Base-by-base conservation (phyloP, 2,329 filamentous ascomycete genomes). In the Coniochaeta sp. region DNA sequence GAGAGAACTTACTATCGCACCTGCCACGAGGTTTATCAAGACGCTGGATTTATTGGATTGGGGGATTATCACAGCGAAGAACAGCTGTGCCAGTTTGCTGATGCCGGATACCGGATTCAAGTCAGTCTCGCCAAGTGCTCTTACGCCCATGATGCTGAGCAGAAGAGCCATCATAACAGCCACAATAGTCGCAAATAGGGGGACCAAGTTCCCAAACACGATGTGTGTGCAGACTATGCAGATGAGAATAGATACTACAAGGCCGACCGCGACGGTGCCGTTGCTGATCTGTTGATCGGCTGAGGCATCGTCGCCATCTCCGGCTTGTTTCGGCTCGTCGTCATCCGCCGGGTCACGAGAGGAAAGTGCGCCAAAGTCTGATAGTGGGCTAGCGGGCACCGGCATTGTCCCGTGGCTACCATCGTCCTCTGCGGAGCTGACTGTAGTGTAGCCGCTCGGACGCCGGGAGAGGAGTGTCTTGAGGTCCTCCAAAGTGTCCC, bases 71-170 rank as follows among this genome's bases (percentile, higher is more conserved):
- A 96, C 77, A 2, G 95, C 95, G 73, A 99, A 98, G 70, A 98
- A 89, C 2, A 99, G 84, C 73, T 99, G 95, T 0, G 95, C 96
- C 3, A 99, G 82, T 77, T 99, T 99, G 71, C 89, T 93, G 73
- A 98, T 99, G 36, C 95, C 95, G 1, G 91, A 96, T 2, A 98
- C 95, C 0, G 95, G 95, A 70, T 98, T 98, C 11, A 99, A 81
- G 68, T 99, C 95, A 6, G 95, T 98, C 77, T 98, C 85, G 11
- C 86, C 86, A 0, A 89, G 74, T 1, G 87, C 86, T 34, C 87
- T 76, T 12, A 89, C 87, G 3, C 86, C 87, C 85, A 89, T 89
- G 59, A 95, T 88, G 60, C 89, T 90, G 19, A 86, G 81, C 1
- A 93, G 67, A 26, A 99, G 84, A 0, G 95, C 91, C 72, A 98